phyloP scores from a whole-genome alignment of 257 asterid genomes.

The Rauvolfia tetraphylla region DNA sequence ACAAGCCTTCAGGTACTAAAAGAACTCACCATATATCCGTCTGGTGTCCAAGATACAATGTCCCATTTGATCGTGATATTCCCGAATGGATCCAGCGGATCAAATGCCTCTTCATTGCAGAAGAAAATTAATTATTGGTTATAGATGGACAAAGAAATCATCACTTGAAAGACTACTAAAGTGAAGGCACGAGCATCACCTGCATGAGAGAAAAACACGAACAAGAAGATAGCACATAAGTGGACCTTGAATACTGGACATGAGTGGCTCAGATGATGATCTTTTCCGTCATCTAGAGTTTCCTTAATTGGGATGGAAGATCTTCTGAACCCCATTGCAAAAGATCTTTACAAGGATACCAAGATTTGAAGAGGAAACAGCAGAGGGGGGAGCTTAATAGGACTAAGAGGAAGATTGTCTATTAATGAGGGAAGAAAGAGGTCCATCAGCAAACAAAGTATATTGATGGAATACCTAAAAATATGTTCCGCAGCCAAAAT shows the following conservation, averaged over 20 bases:
- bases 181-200: conserved; percentile 11
- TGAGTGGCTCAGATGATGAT: conserved; percentile 1
- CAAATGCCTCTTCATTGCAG: conserved; percentile 47
- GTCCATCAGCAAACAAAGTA: conserved; percentile 3
- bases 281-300: not conserved
- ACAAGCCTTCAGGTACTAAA: not conserved
- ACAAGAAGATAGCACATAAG: conserved; percentile 28
- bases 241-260: conserved; percentile 17
- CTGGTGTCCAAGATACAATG: conserved; percentile 68
- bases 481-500: conserved; percentile 14
- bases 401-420: conserved; percentile 1
- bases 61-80: conserved; percentile 87
- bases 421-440: conserved; percentile 8
- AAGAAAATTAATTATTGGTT: not conserved
- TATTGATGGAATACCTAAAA: conserved; percentile 28
- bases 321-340: conserved; percentile 13
- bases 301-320: not conserved
- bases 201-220: conserved; percentile 30
- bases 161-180: not conserved
- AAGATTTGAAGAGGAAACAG: not conserved
- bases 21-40: conserved; percentile 67
- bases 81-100: conserved; percentile 81
- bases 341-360: not conserved
- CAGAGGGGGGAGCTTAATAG: not conserved
- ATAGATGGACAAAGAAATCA: not conserved